phyloP scores from a whole-genome alignment of 352 stramenopile species.

The Pythium chondricola region DNA sequence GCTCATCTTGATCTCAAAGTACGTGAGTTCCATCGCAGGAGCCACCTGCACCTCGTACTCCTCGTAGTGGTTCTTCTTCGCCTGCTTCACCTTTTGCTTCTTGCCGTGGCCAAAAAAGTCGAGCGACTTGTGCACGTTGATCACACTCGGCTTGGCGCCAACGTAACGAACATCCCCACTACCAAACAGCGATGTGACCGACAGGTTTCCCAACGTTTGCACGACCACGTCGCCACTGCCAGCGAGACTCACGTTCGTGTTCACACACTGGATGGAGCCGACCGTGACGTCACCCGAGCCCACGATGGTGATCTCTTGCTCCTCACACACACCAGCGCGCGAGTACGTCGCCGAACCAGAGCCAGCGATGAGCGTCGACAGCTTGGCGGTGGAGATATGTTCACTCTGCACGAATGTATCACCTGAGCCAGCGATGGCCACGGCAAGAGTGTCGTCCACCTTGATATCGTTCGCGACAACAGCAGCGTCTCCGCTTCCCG shows the following conservation, averaged over 20 bases:
- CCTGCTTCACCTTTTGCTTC: conserved; percentile 3
- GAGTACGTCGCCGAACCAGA: conserved; percentile 28
- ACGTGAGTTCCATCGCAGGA: neutral
- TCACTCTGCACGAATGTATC: conserved; percentile 25
- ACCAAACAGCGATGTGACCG: conserved; percentile 18
- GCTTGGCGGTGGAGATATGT: conserved; percentile 1
- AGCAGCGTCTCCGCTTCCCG: conserved; percentile 16
- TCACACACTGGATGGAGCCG: conserved; percentile 28
- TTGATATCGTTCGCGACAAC: conserved; percentile 21
- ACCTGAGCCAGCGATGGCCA: conserved; percentile 22
- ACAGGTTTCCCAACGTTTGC: conserved; percentile 29
- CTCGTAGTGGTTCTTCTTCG: conserved; percentile 4
- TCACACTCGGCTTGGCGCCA: conserved; percentile 20
- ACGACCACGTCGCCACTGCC: conserved; percentile 30
- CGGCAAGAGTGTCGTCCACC: conserved; percentile 5
- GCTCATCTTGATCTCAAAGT: neutral
- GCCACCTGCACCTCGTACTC: neutral
- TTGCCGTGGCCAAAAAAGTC: too few relatives aligned
- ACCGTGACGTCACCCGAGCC: conserved; percentile 29
- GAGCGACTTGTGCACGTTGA: conserved; percentile 5
- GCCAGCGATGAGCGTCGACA: conserved; percentile 21
- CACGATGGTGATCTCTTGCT: conserved; percentile 23
- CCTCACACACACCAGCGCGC: conserved; percentile 12
- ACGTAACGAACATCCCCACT: conserved; percentile 28
- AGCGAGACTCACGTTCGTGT: conserved; percentile 28